These are phyloP conservation scores for Neurospora terricola DNA, from an alignment of 495 filamentous ascomycete genomes.

Conservation along the genomic window DNA sequence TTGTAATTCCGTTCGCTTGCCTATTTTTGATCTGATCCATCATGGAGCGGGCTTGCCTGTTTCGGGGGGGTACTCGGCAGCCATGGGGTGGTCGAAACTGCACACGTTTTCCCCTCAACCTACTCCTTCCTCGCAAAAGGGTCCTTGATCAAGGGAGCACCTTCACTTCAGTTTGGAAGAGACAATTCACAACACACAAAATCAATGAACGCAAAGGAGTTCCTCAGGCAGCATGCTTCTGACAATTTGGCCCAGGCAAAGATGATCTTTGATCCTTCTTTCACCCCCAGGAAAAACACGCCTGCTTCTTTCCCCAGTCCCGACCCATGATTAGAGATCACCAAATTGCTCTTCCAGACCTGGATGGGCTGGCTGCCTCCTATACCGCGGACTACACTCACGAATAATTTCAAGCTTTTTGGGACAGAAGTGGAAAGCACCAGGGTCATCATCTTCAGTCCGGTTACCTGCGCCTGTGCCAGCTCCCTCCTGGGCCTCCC, in stretches of 20 bases:
- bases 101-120: not conserved
- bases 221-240: not conserved
- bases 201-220: not conserved
- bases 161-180: not conserved
- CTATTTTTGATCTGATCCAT: not conserved
- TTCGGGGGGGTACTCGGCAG: not conserved
- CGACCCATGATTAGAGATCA: not conserved
- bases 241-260: not conserved
- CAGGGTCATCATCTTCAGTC: not conserved
- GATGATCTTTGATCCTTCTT: not conserved
- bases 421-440: not conserved
- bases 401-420: not conserved
- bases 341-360: not conserved
- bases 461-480: not conserved
- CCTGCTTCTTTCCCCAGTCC: not conserved
- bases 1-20: not conserved
- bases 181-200: not conserved
- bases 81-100: not conserved
- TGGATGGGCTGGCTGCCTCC: not conserved
- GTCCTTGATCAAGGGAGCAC: not conserved
- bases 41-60: not conserved
- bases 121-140: not conserved
- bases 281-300: not conserved
- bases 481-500: too few relatives aligned
- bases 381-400: not conserved